Evolutionary conservation across 345 rosid species (phyloP).

Genomic region (Draba incana): DNA sequence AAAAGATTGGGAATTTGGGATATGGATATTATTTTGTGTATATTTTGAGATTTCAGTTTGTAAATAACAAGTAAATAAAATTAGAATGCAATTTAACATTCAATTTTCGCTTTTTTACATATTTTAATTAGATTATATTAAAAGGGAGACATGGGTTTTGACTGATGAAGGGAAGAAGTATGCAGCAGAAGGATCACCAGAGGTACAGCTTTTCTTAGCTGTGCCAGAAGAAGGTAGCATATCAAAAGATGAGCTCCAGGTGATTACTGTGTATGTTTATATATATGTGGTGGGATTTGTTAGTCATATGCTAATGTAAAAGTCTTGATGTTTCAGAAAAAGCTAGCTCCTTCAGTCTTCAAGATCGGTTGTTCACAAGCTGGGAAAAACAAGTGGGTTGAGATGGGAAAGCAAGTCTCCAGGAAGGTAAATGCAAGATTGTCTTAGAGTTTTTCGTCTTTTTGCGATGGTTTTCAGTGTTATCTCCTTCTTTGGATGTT

Average conservation of each 20-base stretch:
- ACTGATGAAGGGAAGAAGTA: slow-evolving; percentile 83
- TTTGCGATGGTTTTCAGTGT: no score
- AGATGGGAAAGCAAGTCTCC: slow-evolving; percentile 74
- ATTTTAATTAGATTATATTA: slow-evolving; percentile 42
- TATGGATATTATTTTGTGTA: no score
- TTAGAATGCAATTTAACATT: no score
- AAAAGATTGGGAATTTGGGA: no score
- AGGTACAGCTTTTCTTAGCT: slow-evolving; percentile 77
- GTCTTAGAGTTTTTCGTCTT: no score
- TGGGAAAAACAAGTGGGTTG: slow-evolving; percentile 83
- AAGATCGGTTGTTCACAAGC: slow-evolving; percentile 75
- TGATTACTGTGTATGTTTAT: slow-evolving; percentile 21
- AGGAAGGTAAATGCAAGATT: slow-evolving; percentile 59
- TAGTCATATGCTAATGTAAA: not conserved
- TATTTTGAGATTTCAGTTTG: no score
- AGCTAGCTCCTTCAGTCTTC: slow-evolving; percentile 61
- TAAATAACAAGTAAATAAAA: no score
- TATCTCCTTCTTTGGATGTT: no score
- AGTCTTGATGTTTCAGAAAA: slow-evolving; percentile 54
- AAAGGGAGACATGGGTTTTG: slow-evolving; percentile 45
- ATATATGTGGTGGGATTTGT: not conserved
- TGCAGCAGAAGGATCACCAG: slow-evolving; percentile 80
- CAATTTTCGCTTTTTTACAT: no score
- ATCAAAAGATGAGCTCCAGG: slow-evolving; percentile 74
- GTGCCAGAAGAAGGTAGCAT: slow-evolving; percentile 66